Conservation (phyloP, 306 rosid species). For the Corylus americana region DNA sequence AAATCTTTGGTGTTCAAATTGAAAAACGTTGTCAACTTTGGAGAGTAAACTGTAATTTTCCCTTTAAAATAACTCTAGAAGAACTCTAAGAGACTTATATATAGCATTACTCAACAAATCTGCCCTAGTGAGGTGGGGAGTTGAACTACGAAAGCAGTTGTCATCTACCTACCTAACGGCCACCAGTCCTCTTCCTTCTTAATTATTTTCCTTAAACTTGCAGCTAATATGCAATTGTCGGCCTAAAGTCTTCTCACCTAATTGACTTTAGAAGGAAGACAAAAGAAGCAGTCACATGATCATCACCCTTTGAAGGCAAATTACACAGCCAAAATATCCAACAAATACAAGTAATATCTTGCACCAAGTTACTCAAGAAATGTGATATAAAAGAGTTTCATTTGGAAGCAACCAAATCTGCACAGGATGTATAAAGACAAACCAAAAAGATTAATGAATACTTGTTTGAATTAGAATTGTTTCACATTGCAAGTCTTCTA, state of each 20-base stretch:
- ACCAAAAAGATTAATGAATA: background rate
- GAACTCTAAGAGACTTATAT: no score
- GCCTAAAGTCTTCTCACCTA: conserved; percentile 10
- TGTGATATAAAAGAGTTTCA: background rate
- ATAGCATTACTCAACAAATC: background rate
- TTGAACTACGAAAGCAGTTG: background rate
- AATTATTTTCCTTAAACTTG: conserved; percentile 12
- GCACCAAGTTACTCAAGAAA: conserved; percentile 9
- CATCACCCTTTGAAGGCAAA: conserved; percentile 27
- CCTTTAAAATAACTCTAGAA: no score
- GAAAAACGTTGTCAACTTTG: no score
- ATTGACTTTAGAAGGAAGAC: conserved; percentile 28
- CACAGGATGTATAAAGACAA: background rate
- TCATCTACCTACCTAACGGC: background rate
- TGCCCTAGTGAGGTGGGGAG: background rate
- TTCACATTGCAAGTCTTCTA: background rate
- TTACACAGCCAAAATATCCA: conserved; percentile 7
- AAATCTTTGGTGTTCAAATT: no score
- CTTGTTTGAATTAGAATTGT: background rate
- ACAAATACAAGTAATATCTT: conserved; percentile 26
- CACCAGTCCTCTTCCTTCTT: background rate
- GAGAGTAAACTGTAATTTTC: no score
- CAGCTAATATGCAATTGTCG: conserved; percentile 22
- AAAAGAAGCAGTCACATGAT: conserved; percentile 22
- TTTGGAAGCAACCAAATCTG: background rate